Evolutionary conservation across 306 rosid genomes (phyloP).

Genomic region (Gynostemma pentaphyllum): DNA sequence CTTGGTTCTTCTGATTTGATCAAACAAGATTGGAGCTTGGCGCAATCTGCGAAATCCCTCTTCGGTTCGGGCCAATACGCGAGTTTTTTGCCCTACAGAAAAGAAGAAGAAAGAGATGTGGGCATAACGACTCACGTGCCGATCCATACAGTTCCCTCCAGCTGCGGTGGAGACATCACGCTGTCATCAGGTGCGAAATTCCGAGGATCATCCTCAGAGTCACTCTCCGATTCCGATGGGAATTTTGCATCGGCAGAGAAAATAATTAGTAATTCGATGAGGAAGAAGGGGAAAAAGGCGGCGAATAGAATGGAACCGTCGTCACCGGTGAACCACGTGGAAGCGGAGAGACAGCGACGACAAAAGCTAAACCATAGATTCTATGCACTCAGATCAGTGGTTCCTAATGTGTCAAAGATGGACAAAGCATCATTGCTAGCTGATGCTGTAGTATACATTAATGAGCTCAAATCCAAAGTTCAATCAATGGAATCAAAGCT

Average conservation of each 20-base stretch:
- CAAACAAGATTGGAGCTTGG: conserved; percentile 18
- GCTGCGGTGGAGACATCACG: background rate
- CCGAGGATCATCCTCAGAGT: conserved; percentile 2
- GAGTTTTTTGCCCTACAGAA: background rate
- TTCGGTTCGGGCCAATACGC: background rate
- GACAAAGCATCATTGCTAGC: conserved; percentile 60
- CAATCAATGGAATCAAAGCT: conserved; percentile 16
- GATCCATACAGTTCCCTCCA: background rate
- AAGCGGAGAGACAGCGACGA: conserved; percentile 52
- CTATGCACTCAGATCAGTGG: conserved; percentile 54
- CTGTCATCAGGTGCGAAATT: background rate
- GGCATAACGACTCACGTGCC: background rate
- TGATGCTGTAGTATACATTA: conserved; percentile 44
- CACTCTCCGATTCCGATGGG: conserved; percentile 7
- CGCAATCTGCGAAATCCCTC: conserved; percentile 19
- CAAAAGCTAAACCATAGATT: conserved; percentile 45
- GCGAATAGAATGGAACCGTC: background rate
- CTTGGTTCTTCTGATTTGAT: conserved; percentile 27
- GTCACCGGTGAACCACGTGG: conserved; percentile 34
- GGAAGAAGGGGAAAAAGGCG: background rate
- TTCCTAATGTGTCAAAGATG: conserved; percentile 62
- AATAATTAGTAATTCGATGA: too few species aligned
- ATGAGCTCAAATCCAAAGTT: conserved; percentile 31
- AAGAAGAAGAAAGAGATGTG: background rate
- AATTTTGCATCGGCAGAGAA: background rate